Base-by-base conservation (phyloP, 768 basidiomycete genomes). In the Lactifluus volemus region DNA sequence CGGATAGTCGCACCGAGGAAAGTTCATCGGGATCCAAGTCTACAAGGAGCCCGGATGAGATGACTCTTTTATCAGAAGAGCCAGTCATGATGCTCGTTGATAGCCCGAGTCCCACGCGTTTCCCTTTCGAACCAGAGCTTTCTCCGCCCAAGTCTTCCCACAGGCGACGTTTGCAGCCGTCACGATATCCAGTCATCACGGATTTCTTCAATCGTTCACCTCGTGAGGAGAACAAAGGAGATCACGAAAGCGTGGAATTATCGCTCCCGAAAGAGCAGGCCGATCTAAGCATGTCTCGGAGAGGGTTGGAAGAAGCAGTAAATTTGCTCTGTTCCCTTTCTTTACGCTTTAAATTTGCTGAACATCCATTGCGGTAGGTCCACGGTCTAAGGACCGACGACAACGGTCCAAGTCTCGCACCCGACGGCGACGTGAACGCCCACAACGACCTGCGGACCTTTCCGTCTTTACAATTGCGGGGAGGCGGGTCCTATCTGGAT, bases 401-500 rank as follows among this genome's bases (percentile, higher is more conserved):
- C 39, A 12, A 42, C 44, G 44, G 1, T 49, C 41, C 21, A 58
- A 49, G 25, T 25, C 32, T 14, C 57, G 29, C 47, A 0, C 44
- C 7, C 30, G 56, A 49, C 52, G 48, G 9, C 48, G 58, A 54
- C 59, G 60, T 45, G 53, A 64, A 49, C 51, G 49, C 42, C 59
- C 30, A 71, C 58, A 70, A 63, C 60, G 65, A 67, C 67, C 29
- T 72, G 73, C 45, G 48, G 75, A 53, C 15, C 48, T 81, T 70
- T 74, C 75, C 64, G 67, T 68, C 44, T 74, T 81, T 60, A 64
- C 70, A n/a, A 69, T 75, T 4, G 70, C 71, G 15, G 73, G 72
- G 14, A 72, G 71, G 5, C 75, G 70, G 30, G 70, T 84, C 49
- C 65, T 73, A 12, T 72, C 73, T 7, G 77, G 78, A 14, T 69